These are phyloP conservation scores for Russula sp. DNA, from an alignment of 768 basidiomycete species.

Conservation along the genomic window DNA sequence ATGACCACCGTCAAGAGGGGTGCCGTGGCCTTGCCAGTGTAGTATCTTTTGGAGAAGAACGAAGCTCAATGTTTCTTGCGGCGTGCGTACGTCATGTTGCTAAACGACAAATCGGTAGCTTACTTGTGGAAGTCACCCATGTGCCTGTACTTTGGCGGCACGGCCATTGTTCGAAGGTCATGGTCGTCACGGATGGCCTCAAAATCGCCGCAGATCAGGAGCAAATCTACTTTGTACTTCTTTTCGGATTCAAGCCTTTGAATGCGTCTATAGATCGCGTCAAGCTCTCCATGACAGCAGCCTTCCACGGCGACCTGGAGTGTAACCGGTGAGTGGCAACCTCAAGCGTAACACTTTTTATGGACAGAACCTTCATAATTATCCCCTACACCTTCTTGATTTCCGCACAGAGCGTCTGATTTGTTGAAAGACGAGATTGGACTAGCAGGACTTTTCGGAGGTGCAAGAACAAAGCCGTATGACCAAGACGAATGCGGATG, in stretches of 20 bases:
- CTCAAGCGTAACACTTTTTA: background rate
- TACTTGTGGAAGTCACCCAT: constrained; percentile 83
- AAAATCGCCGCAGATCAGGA: constrained; percentile 95
- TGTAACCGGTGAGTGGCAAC: background rate
- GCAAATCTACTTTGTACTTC: constrained; percentile 66
- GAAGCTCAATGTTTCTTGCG: background rate
- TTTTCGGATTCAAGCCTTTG: constrained; percentile 51
- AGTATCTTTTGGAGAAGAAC: constrained; percentile 53
- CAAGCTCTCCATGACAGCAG: constrained; percentile 93
- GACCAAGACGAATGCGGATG: background rate
- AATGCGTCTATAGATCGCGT: constrained; percentile 75
- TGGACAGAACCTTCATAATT: constrained; percentile 10
- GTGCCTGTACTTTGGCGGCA: constrained; percentile 79
- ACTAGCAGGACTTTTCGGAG: too few species aligned
- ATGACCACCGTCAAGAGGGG: constrained; percentile 89
- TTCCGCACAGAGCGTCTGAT: background rate
- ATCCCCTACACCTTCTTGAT: too few species aligned
- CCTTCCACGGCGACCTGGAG: constrained; percentile 81
- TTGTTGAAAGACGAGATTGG: too few species aligned
- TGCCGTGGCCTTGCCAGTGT: constrained; percentile 27
- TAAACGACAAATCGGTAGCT: background rate
- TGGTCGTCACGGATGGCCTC: constrained; percentile 80
- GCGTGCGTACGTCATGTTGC: background rate
- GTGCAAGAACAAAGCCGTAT: too few species aligned
- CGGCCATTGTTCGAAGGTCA: constrained; percentile 87